These are phyloP conservation scores for Jaenimonas drosophilae DNA, from an alignment of 208 protist species.

Conservation along the genomic window DNA sequence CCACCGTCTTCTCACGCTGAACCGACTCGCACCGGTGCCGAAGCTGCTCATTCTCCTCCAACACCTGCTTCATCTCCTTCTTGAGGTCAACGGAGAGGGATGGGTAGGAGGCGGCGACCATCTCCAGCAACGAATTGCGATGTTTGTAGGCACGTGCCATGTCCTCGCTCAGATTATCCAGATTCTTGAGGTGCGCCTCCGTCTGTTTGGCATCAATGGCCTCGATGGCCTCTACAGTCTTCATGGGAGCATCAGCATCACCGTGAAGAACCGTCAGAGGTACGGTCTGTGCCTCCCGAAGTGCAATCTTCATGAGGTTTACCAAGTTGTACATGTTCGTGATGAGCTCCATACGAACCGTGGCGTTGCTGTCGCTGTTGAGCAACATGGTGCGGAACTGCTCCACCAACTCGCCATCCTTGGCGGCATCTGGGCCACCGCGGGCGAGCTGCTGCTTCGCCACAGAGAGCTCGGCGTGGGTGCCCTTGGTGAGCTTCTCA, in stretches of 20 bases:
- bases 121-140: slow-evolving; percentile 11
- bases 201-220: slow-evolving; percentile 10
- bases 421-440: too few species aligned
- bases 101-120: slow-evolving; percentile 4
- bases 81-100: slow-evolving; percentile 10
- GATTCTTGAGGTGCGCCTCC: slow-evolving; percentile 7
- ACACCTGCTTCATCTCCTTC: slow-evolving; percentile 14
- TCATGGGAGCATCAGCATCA: slow-evolving; percentile 3
- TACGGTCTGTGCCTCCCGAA: slow-evolving; percentile 1
- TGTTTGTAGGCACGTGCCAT: slow-evolving; percentile 7
- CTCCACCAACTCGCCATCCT: too few species aligned
- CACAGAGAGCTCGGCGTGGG: too few species aligned
- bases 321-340: too few species aligned
- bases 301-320: too few species aligned
- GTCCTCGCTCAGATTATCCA: slow-evolving; percentile 10
- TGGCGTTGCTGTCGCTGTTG: too few species aligned
- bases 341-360: too few species aligned
- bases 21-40: too few species aligned
- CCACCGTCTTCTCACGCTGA: background rate
- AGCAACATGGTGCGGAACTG: too few species aligned
- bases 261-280: slow-evolving; percentile 11
- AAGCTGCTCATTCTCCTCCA: slow-evolving; percentile 17
- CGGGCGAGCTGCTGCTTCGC: too few species aligned
- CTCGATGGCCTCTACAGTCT: slow-evolving; percentile 10
- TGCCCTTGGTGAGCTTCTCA: too few species aligned